Evolutionary conservation across 169 alveolate genomes (phyloP), one percentile per base, ranked within the genome.

Genomic region (Cryptosporidium parvum): DNA sequence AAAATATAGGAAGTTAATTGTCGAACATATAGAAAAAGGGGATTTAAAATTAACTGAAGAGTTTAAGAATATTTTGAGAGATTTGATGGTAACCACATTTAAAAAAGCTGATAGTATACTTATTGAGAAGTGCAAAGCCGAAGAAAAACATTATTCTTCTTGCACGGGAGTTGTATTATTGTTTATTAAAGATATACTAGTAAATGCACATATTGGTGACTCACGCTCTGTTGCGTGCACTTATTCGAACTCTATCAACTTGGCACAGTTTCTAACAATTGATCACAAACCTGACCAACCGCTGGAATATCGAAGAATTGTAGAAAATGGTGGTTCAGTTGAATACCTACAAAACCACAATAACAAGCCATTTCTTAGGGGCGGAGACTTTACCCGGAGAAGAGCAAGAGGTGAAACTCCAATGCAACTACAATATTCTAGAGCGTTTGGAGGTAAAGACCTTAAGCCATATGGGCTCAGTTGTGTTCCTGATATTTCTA

Each of bases 401-500:
- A 93, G 94, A 85, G 93, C 94, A 14, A 70, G 75, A 69, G 96
- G 96, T 39, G 97, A 94, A 29, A 94, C 92, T 72, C 97, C 97
- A 12, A 94, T 94, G 97, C 97, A 94, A 73, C 85, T 94, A 37
- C 96, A 94, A 91, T 93, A 93, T 70, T 92, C 94, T 3, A 85
- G 95, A 31, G 96, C 95, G 0, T 94, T 94, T 71, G 96, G 95
- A 68, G 96, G 96, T 44, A 94, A 94, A 80, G 97, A 92, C 85
- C 70, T 94, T 86, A 94, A 94, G 92, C 87, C 70, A 72, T 94
- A 84, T 58, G 96, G 96, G 29, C 91, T 94, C 70, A 70, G 92
- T 84, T 84, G 89, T 62, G 92, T 85, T 37, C 95, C 96, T 18
- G 96, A 93, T 33, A 87, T 92, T 10, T 70, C 92, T 26, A 84